These are phyloP conservation scores for Barnettozyma vustinii DNA, from an alignment of 805 yeast genomes.

Conservation along the genomic window DNA sequence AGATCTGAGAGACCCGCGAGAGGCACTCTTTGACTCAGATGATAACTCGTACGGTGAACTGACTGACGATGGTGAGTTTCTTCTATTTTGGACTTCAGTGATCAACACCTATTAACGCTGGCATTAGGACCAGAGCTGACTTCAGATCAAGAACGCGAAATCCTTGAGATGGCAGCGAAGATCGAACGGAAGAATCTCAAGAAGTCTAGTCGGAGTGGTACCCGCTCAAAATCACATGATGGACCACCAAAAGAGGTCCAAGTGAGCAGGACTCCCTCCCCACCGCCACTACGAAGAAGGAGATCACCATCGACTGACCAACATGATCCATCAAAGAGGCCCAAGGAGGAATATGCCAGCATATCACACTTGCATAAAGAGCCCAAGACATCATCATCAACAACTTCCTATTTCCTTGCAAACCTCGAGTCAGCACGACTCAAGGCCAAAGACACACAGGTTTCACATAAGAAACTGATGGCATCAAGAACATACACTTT, in stretches of 20 bases:
- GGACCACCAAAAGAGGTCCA: background rate
- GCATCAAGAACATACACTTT: constrained; percentile 37
- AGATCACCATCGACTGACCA: background rate
- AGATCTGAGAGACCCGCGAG: constrained; percentile 14
- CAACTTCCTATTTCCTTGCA: constrained; percentile 31
- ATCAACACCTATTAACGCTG: background rate
- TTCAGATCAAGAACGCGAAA: background rate
- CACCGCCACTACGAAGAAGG: constrained; percentile 1
- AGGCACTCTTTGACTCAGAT: background rate
- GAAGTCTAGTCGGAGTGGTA: background rate
- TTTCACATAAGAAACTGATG: constrained; percentile 25
- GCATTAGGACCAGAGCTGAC: background rate
- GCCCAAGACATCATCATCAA: constrained; percentile 8
- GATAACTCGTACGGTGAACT: constrained; percentile 9
- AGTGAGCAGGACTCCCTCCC: constrained; percentile 1
- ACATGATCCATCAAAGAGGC: background rate
- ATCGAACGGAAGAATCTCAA: background rate
- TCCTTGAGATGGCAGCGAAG: background rate
- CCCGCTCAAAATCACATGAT: background rate
- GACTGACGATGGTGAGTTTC: constrained; percentile 12
- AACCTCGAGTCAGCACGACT: constrained; percentile 24
- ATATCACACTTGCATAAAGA: background rate
- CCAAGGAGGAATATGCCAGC: background rate
- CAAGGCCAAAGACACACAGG: constrained; percentile 20
- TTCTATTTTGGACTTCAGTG: too few species aligned